A percentile compares a stretch with the other conserved stretches of the same genome.
phyloP scores from a whole-genome alignment of 257 asterid genomes.

The Solanum gracilifrons region DNA sequence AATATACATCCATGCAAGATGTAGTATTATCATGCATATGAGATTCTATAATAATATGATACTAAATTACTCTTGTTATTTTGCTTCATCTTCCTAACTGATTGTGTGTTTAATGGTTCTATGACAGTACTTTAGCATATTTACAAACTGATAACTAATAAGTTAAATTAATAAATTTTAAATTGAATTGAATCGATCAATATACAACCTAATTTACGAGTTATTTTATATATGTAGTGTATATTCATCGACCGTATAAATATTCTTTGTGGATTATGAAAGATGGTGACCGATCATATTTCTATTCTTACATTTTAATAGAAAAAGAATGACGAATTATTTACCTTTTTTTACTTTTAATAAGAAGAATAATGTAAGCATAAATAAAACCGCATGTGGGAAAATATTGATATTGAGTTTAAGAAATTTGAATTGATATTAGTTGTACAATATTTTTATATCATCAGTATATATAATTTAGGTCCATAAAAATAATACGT shows the following conservation, averaged over 20 bases:
- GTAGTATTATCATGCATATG: background rate
- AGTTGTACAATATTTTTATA: background rate
- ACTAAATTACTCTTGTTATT: background rate
- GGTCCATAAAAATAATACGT: background rate
- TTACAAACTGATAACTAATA: no score
- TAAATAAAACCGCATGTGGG: no score
- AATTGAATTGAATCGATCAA: no score
- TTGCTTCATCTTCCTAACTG: background rate
- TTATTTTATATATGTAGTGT: background rate
- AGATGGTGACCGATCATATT: background rate
- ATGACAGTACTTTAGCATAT: no score
- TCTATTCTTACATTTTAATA: background rate
- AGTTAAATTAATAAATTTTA: no score
- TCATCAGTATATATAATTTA: background rate
- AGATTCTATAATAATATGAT: background rate
- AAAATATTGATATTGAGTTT: background rate
- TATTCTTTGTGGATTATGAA: background rate
- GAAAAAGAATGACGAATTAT: background rate
- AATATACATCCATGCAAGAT: background rate
- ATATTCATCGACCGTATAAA: rapidly evolving
- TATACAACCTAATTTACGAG: no score
- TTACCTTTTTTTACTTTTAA: background rate
- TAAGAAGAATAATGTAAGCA: background rate
- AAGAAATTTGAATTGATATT: background rate
- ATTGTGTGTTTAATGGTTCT: background rate